phyloP scores from a whole-genome alignment of 2,329 filamentous ascomycete species.

The Claviceps maximensis region DNA sequence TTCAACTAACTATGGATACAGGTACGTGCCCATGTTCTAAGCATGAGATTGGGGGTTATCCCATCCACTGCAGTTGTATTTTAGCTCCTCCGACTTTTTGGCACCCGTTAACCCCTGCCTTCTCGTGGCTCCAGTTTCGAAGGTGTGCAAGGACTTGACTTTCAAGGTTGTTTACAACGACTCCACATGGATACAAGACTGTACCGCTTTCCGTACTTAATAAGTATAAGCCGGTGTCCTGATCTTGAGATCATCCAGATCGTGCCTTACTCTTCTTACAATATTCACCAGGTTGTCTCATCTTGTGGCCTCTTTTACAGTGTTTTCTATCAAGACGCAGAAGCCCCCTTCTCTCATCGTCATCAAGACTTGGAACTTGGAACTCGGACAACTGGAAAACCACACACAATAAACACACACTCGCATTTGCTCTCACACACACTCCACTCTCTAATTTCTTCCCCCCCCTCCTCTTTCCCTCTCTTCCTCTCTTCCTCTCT shows the following conservation, averaged over 20 bases:
- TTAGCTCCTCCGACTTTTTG: constrained; percentile 5
- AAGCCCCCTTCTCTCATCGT: not conserved
- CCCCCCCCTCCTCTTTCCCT: not conserved
- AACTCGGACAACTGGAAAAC: not conserved
- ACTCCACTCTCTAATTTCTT: not conserved
- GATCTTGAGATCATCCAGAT: not conserved
- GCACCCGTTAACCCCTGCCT: constrained; percentile 1
- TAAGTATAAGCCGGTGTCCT: constrained; percentile 1
- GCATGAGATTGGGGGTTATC: constrained; percentile 5
- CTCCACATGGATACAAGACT: not conserved
- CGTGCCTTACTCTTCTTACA: not conserved
- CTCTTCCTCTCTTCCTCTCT: not conserved
- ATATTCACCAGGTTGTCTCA: not conserved
- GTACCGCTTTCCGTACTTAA: not conserved
- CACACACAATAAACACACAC: not conserved
- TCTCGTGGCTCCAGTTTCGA: not conserved
- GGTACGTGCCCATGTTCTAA: constrained; percentile 3
- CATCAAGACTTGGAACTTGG: not conserved
- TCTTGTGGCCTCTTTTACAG: not conserved
- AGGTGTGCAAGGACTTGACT: not conserved
- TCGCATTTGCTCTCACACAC: not conserved
- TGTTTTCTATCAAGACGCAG: not conserved
- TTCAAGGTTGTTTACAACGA: not conserved
- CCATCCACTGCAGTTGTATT: constrained; percentile 6
- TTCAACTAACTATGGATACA: constrained; percentile 1